Percentiles rank a stretch among this genome's conserved stretches.
Evolutionary conservation across 2,329 filamentous ascomycete genomes (phyloP).

Genomic region (Aspergillus floridensis): DNA sequence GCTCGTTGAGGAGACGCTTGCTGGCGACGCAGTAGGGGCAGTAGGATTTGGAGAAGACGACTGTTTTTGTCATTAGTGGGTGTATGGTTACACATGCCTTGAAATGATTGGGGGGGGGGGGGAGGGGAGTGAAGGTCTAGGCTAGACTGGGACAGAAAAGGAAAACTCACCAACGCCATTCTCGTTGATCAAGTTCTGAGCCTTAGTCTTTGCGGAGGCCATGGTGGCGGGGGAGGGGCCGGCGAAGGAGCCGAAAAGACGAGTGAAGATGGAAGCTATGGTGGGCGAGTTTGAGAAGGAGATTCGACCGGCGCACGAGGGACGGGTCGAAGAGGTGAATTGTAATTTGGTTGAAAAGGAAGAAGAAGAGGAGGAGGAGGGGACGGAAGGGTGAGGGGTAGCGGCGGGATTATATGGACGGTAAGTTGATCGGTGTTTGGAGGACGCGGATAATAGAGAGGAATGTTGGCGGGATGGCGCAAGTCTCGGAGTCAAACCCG

Average conservation of each 20-base stretch:
- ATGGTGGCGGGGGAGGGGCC: constrained; percentile 62
- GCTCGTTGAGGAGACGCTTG: constrained; percentile 69
- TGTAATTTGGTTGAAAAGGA: not conserved
- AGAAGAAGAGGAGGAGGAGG: not conserved
- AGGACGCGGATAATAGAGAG: not conserved
- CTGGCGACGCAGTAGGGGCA: constrained; percentile 86
- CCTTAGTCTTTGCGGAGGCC: constrained; percentile 80
- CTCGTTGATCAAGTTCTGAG: constrained; percentile 81
- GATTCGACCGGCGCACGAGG: not conserved
- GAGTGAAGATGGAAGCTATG: constrained; percentile 67
- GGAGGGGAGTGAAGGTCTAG: too few relatives aligned
- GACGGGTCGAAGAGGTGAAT: not conserved
- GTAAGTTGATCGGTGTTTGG: not conserved
- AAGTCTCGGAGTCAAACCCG: not conserved
- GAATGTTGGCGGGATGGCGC: not conserved
- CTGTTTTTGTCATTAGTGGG: constrained; percentile 30
- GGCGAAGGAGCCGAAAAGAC: constrained; percentile 65
- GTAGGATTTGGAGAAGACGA: constrained; percentile 96
- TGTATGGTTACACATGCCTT: too few relatives aligned
- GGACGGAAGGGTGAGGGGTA: not conserved
- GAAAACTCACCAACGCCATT: constrained; percentile 71
- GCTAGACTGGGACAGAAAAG: not conserved
- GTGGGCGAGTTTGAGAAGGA: constrained; percentile 29
- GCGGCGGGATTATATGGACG: constrained; percentile 1
- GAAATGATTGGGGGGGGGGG: too few relatives aligned